phyloP scores from a whole-genome alignment of 192 early-diverging fungal genomes.

The Rhizophagus clarus region DNA sequence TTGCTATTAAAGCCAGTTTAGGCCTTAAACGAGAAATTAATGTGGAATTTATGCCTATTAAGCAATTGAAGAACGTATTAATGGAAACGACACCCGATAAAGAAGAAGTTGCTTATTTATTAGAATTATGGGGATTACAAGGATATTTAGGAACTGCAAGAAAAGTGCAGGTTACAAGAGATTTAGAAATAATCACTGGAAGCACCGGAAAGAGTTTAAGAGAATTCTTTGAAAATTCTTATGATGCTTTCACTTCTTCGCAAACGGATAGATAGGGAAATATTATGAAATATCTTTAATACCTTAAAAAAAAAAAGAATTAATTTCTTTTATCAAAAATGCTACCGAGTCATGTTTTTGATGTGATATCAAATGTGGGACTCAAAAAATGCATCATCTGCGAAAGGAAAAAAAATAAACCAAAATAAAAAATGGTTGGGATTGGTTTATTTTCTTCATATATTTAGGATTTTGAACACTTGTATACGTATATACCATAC shows the following conservation, averaged over 20 bases:
- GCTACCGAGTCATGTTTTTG: background rate
- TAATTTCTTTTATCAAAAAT: background rate
- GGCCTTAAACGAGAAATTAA: background rate
- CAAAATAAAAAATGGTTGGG: too few species aligned
- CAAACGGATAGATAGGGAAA: background rate
- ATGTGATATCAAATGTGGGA: background rate
- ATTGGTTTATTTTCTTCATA: too few species aligned
- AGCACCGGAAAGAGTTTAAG: conserved; percentile 5
- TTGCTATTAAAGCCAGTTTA: conserved; percentile 7
- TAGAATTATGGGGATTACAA: conserved; percentile 25
- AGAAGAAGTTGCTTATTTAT: conserved; percentile 4
- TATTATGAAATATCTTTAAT: background rate
- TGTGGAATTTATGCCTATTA: background rate
- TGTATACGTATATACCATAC: too few species aligned
- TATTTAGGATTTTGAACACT: too few species aligned
- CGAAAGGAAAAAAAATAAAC: too few species aligned
- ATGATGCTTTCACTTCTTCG: background rate
- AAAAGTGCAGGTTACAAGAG: conserved; percentile 13
- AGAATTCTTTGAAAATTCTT: conserved; percentile 10
- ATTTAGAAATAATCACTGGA: conserved; percentile 1
- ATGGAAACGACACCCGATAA: background rate
- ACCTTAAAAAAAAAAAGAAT: background rate
- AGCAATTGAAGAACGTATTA: background rate
- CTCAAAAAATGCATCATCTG: too few species aligned
- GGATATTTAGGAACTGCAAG: background rate